phyloP scores from a whole-genome alignment of 768 basidiomycete genomes.

The Panaeolus cyanescens region DNA sequence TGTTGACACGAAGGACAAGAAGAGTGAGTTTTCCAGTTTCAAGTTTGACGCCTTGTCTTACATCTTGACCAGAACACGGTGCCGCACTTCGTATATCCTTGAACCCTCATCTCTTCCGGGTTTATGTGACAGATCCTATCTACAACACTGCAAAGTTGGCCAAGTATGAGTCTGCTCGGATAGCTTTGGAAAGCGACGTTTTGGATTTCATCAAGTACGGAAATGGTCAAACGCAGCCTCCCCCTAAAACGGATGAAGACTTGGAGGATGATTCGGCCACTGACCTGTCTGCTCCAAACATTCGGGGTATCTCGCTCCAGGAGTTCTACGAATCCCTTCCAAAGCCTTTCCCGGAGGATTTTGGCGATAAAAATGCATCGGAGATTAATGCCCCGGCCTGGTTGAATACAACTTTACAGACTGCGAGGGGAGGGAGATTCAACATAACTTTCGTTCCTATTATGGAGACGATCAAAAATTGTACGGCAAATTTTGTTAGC shows the following conservation, averaged over 20 bases:
- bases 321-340: conserved; percentile 67
- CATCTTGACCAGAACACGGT: conserved; percentile 42
- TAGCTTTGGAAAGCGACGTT: conserved; percentile 54
- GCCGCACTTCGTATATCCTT: conserved; percentile 59
- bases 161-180: conserved; percentile 51
- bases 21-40: conserved; percentile 34
- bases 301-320: conserved; percentile 46
- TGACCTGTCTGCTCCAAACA: not conserved
- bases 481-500: conserved; percentile 35
- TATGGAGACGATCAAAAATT: conserved; percentile 38
- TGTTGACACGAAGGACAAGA: conserved; percentile 42
- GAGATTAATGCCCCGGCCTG: conserved; percentile 59
- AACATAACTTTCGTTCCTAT: conserved; percentile 42
- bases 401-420: conserved; percentile 53
- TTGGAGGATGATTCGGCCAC: conserved; percentile 15
- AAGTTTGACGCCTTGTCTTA: not conserved
- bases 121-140: conserved; percentile 51
- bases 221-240: conserved; percentile 48
- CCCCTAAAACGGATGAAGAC: conserved; percentile 18
- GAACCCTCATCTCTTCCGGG: conserved; percentile 47
- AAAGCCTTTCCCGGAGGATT: conserved; percentile 58
- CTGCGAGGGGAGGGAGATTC: conserved; percentile 51
- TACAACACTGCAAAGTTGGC: conserved; percentile 46
- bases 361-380: conserved; percentile 43
- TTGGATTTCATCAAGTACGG: conserved; percentile 60